A percentile compares a stretch with the other conserved stretches of the same genome.
Conservation (phyloP, 2,329 filamentous ascomycete genomes). For the Penicillium rolfsii region DNA sequence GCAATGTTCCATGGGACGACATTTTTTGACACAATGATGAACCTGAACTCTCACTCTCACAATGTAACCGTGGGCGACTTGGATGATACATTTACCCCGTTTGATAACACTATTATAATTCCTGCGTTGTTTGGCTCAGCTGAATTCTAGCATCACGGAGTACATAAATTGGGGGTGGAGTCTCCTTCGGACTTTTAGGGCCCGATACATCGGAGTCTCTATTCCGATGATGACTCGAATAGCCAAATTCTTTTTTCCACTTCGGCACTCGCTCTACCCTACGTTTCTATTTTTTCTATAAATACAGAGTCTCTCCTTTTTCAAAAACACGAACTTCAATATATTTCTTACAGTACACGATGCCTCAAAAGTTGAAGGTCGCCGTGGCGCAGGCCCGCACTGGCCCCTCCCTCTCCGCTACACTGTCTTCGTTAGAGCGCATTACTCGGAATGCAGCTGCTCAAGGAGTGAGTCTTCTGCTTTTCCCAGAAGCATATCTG, state of each 20-base stretch:
- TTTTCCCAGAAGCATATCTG: constrained; percentile 90
- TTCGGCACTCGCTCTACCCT: background rate
- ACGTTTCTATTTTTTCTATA: background rate
- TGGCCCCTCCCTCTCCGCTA: constrained; percentile 5
- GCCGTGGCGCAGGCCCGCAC: constrained; percentile 11
- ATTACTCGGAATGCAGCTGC: constrained; percentile 8
- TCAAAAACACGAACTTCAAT: background rate
- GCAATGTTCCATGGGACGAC: constrained; percentile 14
- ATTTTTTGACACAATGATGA: background rate
- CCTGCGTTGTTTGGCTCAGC: background rate
- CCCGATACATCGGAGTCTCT: background rate
- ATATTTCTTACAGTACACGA: background rate
- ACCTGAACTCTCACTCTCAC: background rate
- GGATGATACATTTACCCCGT: background rate
- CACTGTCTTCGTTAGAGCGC: constrained; percentile 5
- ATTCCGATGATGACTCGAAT: constrained; percentile 2
- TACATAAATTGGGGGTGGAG: background rate
- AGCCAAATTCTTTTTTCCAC: background rate
- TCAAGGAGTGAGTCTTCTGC: constrained; percentile 67
- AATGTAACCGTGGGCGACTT: constrained; percentile 22
- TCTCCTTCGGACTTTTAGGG: background rate
- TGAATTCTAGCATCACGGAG: background rate
- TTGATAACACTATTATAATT: background rate
- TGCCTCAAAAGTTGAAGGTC: constrained; percentile 12
- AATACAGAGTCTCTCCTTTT: constrained; percentile 33